Base-by-base conservation (phyloP, 129 eudicot genomes). In the Ambrosia artemisiifolia region DNA sequence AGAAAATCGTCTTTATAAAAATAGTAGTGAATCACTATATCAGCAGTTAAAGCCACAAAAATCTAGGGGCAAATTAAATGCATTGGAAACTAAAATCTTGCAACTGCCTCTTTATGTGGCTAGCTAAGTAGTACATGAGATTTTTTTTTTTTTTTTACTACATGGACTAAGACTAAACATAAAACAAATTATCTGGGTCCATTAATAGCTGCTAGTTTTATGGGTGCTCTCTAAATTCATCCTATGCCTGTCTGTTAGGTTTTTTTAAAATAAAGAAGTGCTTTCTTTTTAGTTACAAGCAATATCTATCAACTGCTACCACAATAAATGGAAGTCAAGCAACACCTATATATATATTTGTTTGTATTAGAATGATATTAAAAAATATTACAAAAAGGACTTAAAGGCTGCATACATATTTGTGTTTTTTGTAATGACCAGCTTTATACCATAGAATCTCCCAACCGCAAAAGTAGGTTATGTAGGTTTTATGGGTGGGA, bases 401-500 rank as follows among this genome's bases (percentile, higher is more conserved):
- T 63, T 42, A 64, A 63, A 70, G 70, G 50, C 75, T 63, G 38
- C 40, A 56, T 11, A 50, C 72, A 62, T 51, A 43, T 38, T 69
- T 9, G 50, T 47, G 20, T 28, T 42, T 42, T 30, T 78, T 70
- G 56, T 48, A 20, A 50, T 38, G 60, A 50, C 35, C 70, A 40
- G 44, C 44, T 40, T 40, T 40, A 40, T 40, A 40, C 11, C 44
- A 67, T 44, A 66, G 73, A 75, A 56, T 75, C 14, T 50, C 61
- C 30, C 66, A 75, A 67, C 79, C 57, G 56, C 72, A 53, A 75
- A 54, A 43, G 80, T 24, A 66, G 47, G 68, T 32, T 30, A 46
- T 66, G 72, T 63, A 65, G 73, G 73, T 75, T 75, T 65, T 53
- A 32, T 65, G 73, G 78, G 80, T 66, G 74, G 49, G 74, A 75